Base-by-base conservation (phyloP, 139 green algal species). In the Gonium pectorale region DNA sequence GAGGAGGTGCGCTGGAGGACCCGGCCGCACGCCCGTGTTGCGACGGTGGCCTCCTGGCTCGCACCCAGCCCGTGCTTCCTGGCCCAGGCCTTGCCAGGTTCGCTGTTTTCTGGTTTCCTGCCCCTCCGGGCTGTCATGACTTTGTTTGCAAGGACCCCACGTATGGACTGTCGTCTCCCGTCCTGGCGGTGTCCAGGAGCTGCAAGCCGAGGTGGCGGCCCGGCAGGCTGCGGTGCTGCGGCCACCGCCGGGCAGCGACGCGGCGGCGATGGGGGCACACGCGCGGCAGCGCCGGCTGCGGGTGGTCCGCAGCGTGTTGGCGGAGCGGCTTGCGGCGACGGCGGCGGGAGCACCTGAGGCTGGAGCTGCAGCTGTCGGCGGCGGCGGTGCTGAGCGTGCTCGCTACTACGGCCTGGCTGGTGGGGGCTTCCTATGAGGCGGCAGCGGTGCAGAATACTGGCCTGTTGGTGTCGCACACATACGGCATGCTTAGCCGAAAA, bases 181-280 rank as follows among this genome's bases (percentile, higher is more conserved):
- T 3, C 60, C 6, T 67, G 60, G 9, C 4, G 9, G 9, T 7
- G 29, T 3, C 0, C 56, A 81, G 74, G 74, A 81, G 8, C 74
- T 81, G 38, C 4, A 41, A 8, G 37, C 38, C 1, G 74, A 81
- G 41, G 74, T 81, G 74, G 52, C 56, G 2, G n/a, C 44, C 11
- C 74, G 74, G n/a, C 74, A 81, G 74, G 54, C 56, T 5, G n/a
- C 38, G 1, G 74, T 81, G 41, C 74, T 81, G 40, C 38, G 56
- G 56, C 74, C 74, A 29, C 74, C 52, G 17, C 37, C 74, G 27
- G 74, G 74, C 56, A 60, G 37, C 56, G 11, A 5, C 5, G 52
- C 74, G 5, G 74, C 74, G 13, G 56, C 54, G 5, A 38, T 71
- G 56, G 35, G 33, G 5, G 6, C 44, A 11, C 56, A 70, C 38